A percentile compares a stretch with the other conserved stretches of the same genome.
phyloP scores from a whole-genome alignment of 2,329 filamentous ascomycete species.

The Iodosphaeria phyllophila region DNA sequence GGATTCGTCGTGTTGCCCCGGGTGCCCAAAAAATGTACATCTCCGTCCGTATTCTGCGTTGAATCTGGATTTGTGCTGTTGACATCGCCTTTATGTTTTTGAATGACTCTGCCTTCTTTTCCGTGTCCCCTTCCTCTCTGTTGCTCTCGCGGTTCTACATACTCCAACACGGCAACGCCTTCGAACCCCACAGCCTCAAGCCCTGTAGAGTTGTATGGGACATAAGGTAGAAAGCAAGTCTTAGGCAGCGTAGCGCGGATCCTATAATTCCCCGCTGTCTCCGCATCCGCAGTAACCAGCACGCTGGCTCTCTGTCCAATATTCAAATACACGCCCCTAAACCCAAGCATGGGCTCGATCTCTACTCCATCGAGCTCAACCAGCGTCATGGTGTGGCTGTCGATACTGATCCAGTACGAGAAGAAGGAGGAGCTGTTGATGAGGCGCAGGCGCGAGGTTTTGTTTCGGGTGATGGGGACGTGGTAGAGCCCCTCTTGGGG shows the following conservation, averaged over 20 bases:
- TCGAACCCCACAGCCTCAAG: conserved; percentile 11
- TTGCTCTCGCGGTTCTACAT: conserved; percentile 6
- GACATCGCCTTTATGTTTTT: too few species aligned
- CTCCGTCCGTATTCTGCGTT: conserved; percentile 3
- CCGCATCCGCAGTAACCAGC: conserved; percentile 15
- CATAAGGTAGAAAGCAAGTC: conserved; percentile 16
- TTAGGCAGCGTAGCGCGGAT: conserved; percentile 16
- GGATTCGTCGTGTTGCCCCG: conserved; percentile 12
- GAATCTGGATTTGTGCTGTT: too few species aligned
- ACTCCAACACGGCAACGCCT: conserved; percentile 13
- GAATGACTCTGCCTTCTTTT: too few species aligned
- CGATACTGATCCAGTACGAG: conserved; percentile 19
- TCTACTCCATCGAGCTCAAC: conserved; percentile 22
- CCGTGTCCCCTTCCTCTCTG: too few species aligned
- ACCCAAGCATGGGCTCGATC: conserved; percentile 13
- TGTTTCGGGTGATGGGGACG: conserved; percentile 11
- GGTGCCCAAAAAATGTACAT: conserved; percentile 6
- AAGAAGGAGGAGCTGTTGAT: conserved; percentile 21
- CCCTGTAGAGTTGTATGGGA: conserved; percentile 12
- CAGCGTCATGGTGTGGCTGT: conserved; percentile 17
- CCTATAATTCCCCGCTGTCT: conserved; percentile 14
- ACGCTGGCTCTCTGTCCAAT: conserved; percentile 20
- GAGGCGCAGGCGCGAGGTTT: conserved; percentile 15
- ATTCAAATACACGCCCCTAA: conserved; percentile 18
- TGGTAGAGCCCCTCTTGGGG: conserved; percentile 13